These are phyloP conservation scores for Chaetomium sp. DNA, from an alignment of 2,329 filamentous ascomycete species.

Conservation along the genomic window DNA sequence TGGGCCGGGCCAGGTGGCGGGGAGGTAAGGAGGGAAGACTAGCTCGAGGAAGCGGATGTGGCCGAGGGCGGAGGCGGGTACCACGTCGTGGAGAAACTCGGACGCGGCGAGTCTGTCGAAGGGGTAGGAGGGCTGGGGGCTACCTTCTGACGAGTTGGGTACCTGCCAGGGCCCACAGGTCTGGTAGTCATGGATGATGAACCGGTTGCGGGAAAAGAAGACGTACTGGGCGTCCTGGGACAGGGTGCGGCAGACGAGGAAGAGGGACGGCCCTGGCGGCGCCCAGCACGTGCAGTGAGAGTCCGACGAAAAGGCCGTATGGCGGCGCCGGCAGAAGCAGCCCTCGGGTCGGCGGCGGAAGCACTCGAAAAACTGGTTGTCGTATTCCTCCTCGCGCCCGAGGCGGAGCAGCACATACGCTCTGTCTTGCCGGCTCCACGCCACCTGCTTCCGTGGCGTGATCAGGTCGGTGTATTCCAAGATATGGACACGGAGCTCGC, in stretches of 20 bases:
- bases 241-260: slow-evolving; percentile 12
- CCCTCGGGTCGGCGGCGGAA: not conserved
- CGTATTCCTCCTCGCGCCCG: not conserved
- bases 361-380: not conserved
- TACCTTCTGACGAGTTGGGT: not conserved
- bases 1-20: not conserved
- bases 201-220: slow-evolving; percentile 7
- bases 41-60: slow-evolving; percentile 5
- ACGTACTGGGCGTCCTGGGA: slow-evolving; percentile 9
- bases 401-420: not conserved
- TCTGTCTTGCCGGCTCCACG: slow-evolving; percentile 11
- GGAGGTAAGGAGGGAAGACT: slow-evolving; percentile 6
- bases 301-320: not conserved
- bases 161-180: not conserved
- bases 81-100: not conserved
- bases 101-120: slow-evolving; percentile 4
- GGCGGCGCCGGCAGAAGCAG: slow-evolving; percentile 15
- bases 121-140: not conserved
- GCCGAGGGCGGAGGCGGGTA: not conserved
- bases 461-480: slow-evolving; percentile 16
- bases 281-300: slow-evolving; percentile 12
- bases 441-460: slow-evolving; percentile 14
- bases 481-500: slow-evolving; percentile 14
- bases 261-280: slow-evolving; percentile 3
- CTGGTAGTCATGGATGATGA: not conserved